Evolutionary conservation across 1,139 yeast species (phyloP).

Genomic region (Debaryomyces singareniensis): DNA sequence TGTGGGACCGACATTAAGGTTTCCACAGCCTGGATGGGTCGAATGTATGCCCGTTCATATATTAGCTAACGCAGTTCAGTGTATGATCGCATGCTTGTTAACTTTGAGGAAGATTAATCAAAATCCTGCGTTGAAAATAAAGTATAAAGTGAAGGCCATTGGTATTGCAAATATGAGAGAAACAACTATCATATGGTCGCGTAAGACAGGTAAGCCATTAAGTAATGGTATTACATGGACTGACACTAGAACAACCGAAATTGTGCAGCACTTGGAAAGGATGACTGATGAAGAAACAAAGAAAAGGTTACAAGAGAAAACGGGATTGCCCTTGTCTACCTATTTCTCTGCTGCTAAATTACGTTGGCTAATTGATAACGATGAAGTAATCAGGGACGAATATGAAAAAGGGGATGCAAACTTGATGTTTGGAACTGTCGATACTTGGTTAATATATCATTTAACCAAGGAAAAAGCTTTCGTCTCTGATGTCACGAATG

Average conservation of each 20-base stretch:
- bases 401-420: constrained; percentile 68
- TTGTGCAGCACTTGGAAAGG: constrained; percentile 61
- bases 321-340: constrained; percentile 86
- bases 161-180: constrained; percentile 97
- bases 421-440: constrained; percentile 90
- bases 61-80: constrained; percentile 74
- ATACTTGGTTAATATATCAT: constrained; percentile 88
- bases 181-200: constrained; percentile 87
- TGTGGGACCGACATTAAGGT: constrained; percentile 64
- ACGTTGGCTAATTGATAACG: constrained; percentile 85
- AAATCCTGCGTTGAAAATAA: constrained; percentile 40
- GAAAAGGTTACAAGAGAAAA: constrained; percentile 54
- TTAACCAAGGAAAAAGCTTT: constrained; percentile 67
- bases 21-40: constrained; percentile 87
- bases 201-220: constrained; percentile 75
- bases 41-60: constrained; percentile 90
- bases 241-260: constrained; percentile 77
- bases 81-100: constrained; percentile 60
- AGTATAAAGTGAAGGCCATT: constrained; percentile 55
- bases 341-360: constrained; percentile 90
- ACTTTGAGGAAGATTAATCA: constrained; percentile 55
- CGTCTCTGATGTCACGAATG: constrained; percentile 87
- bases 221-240: constrained; percentile 94
- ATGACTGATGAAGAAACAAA: constrained; percentile 53
- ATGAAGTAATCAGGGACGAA: constrained; percentile 57